These are phyloP conservation scores for Lecanoromycetidae sp. DNA, from an alignment of 2,329 filamentous ascomycete species.

Conservation along the genomic window DNA sequence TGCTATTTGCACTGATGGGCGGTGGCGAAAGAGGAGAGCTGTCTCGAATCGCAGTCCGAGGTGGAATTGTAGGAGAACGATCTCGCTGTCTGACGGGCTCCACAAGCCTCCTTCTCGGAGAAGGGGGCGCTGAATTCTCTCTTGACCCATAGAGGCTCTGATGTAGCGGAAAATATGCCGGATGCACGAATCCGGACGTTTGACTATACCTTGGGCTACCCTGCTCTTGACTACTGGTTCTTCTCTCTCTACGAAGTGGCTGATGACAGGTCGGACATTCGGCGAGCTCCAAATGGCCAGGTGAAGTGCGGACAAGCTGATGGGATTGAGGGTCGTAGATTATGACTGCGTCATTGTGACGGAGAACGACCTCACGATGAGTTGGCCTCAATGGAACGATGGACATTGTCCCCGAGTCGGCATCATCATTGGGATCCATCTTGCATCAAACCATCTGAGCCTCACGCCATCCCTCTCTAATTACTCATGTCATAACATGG, in stretches of 20 bases:
- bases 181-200: slow-evolving; percentile 64
- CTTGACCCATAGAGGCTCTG: slow-evolving; percentile 42
- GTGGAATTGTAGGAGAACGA: slow-evolving; percentile 23
- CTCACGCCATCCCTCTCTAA: no score
- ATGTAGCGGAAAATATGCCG: slow-evolving; percentile 83
- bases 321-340: slow-evolving; percentile 77
- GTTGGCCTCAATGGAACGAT: slow-evolving; percentile 60
- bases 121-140: slow-evolving; percentile 35
- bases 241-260: slow-evolving; percentile 45
- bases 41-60: slow-evolving; percentile 39
- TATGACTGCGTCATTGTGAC: slow-evolving; percentile 84
- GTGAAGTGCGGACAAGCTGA: slow-evolving; percentile 56
- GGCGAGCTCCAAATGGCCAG: slow-evolving; percentile 43
- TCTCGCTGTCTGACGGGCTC: slow-evolving; percentile 33
- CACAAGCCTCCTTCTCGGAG: slow-evolving; percentile 38
- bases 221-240: slow-evolving; percentile 22
- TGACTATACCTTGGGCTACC: slow-evolving; percentile 23
- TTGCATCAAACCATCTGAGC: no score
- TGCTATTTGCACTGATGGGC: slow-evolving; percentile 4
- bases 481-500: background rate
- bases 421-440: background rate
- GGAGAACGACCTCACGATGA: slow-evolving; percentile 67
- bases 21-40: slow-evolving; percentile 31
- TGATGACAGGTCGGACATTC: slow-evolving; percentile 85
- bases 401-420: slow-evolving; percentile 39